These are phyloP conservation scores for Aristolochia contorta DNA, from an alignment of 164 flowering plant species.

Conservation along the genomic window DNA sequence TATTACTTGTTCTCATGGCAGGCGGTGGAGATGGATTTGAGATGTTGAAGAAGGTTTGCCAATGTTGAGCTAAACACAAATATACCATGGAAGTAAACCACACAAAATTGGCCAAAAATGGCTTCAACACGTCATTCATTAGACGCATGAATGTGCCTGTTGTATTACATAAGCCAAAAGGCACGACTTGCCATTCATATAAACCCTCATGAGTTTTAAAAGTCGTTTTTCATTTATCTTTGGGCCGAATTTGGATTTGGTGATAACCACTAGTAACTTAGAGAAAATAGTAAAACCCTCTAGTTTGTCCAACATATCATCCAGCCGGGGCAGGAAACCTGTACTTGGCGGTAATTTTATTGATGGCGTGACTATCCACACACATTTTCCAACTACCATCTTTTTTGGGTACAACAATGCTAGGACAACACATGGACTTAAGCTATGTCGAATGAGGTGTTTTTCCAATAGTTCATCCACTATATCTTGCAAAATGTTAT, in stretches of 20 bases:
- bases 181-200: constrained; percentile 2
- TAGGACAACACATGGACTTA: no score
- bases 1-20: not conserved
- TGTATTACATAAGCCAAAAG: constrained; percentile 4
- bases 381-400: no score
- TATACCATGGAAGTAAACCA: constrained; percentile 1
- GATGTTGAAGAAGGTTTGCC: not conserved
- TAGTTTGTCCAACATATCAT: constrained; percentile 6
- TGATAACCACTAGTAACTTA: constrained; percentile 2
- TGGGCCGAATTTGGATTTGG: not conserved
- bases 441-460: no score
- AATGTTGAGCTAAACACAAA: not conserved
- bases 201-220: not conserved
- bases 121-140: constrained; percentile 1
- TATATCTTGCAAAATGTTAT: no score
- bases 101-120: not conserved
- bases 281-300: not conserved
- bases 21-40: not conserved
- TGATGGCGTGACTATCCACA: not conserved
- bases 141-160: constrained; percentile 2
- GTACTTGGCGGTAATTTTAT: constrained; percentile 3
- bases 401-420: no score
- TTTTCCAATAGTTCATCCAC: no score
- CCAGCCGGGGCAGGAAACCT: not conserved
- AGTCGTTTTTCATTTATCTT: not conserved